Evolutionary conservation across 768 basidiomycete species (phyloP), one percentile per base, ranked within the genome.

Genomic region (Guyanaporus albipodus): DNA sequence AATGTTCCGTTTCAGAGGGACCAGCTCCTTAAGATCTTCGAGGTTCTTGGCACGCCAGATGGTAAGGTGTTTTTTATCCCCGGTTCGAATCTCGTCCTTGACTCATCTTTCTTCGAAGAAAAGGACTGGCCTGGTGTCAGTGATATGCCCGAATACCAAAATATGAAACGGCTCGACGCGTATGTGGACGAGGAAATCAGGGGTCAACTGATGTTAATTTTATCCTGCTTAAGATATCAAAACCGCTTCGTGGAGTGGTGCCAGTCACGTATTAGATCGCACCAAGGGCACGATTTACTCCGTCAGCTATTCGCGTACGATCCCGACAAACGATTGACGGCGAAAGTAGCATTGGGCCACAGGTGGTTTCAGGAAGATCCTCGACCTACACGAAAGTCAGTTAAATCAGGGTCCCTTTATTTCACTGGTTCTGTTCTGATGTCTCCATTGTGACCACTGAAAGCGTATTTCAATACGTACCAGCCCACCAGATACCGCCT

Each of bases 1-100:
- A 92, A 91, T 49, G 85, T 98, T 0, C 96, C 96, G 0, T 99
- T 98, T 64, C 96, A 99, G 64, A 77, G 85, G 46, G 96, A 98
- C 66, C 96, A 99, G 59, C 75, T 98, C 49, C 69, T 89, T 22
- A 94, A 91, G 69, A 96, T 99, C n/a, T 86, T 97, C 48, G 96
- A 99, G 57, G 85, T 98, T 0, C 67, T 96, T 15, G 94, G 96
- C 5, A 91, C 87, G 5, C 87, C 94, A 35, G 78, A 87, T 42
- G 84, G 93, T 91, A 57, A 55, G 2, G 31, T 9, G 1, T 2
- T 10, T 23, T 28, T 24, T 31, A 17, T 38, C 3, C 19, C 4
- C 14, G 17, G 48, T 11, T 33, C 37, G 17, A 39, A 17, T 6
- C 4, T 48, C 19, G 24, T 46, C 37, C 32, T 32, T 23, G 35